phyloP scores from a whole-genome alignment of 306 rosid species.

The Cicer cuneatum region DNA sequence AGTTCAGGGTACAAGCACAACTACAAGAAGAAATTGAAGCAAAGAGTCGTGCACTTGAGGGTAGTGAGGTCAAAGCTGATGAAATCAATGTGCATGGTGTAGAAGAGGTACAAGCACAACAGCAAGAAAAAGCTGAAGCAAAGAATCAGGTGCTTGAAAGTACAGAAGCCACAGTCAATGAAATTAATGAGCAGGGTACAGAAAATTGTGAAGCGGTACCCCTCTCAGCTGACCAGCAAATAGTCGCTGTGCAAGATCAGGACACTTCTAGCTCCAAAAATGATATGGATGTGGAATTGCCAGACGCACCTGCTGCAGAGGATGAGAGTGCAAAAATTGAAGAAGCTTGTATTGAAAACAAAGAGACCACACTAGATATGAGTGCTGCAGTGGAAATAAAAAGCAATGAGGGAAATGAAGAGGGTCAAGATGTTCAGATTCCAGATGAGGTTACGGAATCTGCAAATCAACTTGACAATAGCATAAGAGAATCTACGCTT shows the following conservation, averaged over 20 bases:
- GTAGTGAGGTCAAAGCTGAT: slow-evolving; percentile 49
- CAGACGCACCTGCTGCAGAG: slow-evolving; percentile 44
- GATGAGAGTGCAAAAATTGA: slow-evolving; percentile 33
- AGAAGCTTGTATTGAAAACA: slow-evolving; percentile 19
- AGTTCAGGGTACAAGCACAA: slow-evolving; percentile 55
- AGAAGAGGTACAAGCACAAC: slow-evolving; percentile 47
- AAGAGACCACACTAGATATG: slow-evolving; percentile 29
- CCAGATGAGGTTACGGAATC: slow-evolving; percentile 44
- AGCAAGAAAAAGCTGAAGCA: slow-evolving; percentile 61
- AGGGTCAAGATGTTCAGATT: slow-evolving; percentile 40
- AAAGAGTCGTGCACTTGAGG: slow-evolving; percentile 47
- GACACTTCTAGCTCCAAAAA: slow-evolving; percentile 29
- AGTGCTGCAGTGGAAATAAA: slow-evolving; percentile 40
- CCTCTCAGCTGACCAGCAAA: slow-evolving; percentile 48
- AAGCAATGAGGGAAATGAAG: slow-evolving; percentile 31
- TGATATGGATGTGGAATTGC: slow-evolving; percentile 49
- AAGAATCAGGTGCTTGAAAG: slow-evolving; percentile 49
- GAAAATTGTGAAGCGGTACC: slow-evolving; percentile 41
- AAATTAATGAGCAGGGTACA: slow-evolving; percentile 36
- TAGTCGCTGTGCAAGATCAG: slow-evolving; percentile 36
- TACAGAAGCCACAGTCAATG: slow-evolving; percentile 51
- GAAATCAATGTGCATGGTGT: slow-evolving; percentile 36
- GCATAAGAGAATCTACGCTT: slow-evolving; percentile 34
- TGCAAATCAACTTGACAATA: slow-evolving; percentile 39
- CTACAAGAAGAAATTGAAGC: slow-evolving; percentile 64